These are phyloP conservation scores for Laetiporus sulphureus DNA, from an alignment of 1,284 basidiomycete genomes.

Conservation along the genomic window DNA sequence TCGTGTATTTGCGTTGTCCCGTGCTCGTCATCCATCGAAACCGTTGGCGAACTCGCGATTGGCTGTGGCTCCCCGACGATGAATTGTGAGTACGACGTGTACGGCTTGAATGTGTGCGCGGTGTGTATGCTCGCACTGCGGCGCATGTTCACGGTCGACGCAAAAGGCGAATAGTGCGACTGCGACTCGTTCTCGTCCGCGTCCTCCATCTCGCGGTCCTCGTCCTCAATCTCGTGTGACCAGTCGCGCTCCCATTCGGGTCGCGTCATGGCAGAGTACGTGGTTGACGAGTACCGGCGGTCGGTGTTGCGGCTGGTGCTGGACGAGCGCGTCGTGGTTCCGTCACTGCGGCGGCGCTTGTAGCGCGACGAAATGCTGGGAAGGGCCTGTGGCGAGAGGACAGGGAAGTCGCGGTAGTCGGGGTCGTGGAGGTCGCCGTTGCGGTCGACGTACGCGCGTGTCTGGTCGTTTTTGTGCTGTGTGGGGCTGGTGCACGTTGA, in stretches of 20 bases:
- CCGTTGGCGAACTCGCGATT: constrained; percentile 18
- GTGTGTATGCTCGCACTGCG: constrained; percentile 14
- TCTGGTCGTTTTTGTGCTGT: constrained; percentile 20
- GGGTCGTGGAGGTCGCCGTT: constrained; percentile 61
- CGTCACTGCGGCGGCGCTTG: constrained; percentile 16
- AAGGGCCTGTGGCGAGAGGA: constrained; percentile 26
- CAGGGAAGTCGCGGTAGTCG: constrained; percentile 58
- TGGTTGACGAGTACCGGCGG: constrained; percentile 15
- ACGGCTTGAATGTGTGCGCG: constrained; percentile 10
- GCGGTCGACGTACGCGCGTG: constrained; percentile 48
- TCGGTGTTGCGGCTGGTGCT: constrained; percentile 19
- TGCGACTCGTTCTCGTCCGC: constrained; percentile 23
- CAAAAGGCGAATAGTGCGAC: constrained; percentile 21
- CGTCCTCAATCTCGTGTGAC: constrained; percentile 17
- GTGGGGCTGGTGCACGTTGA: constrained; percentile 24
- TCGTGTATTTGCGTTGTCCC: constrained; percentile 16
- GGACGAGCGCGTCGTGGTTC: constrained; percentile 14
- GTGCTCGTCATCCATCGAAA: constrained; percentile 21
- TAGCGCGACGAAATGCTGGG: constrained; percentile 5
- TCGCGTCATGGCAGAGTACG: constrained; percentile 18
- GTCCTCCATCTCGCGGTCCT: constrained; percentile 25
- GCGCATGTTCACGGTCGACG: constrained; percentile 16
- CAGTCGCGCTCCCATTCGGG: constrained; percentile 31
- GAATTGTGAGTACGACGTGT: constrained; percentile 18
- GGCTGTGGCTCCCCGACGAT: constrained; percentile 15